Base-by-base conservation (phyloP, 257 asterid species). In the Penstemon barbatus region DNA sequence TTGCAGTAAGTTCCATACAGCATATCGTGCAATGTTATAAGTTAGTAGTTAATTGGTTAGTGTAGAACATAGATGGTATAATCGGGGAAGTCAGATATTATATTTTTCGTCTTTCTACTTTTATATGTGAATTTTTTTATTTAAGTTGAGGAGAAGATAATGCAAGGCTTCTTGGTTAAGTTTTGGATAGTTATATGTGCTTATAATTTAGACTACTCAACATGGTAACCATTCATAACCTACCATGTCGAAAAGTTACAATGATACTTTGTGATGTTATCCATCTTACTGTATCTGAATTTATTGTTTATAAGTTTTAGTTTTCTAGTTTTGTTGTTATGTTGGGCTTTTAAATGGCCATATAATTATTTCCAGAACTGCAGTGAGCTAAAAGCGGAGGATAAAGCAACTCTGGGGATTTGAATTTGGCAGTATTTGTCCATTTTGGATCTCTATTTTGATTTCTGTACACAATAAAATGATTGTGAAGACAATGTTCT, bases 381-480 rank as follows among this genome's bases (percentile, higher is more conserved):
- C 52, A 51, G 11, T 40, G 49, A 36, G 61, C 71, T 53, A 12
- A n/a, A 42, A 36, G 4, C 8, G 7, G 54, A 66, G 33, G 39
- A 66, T 66, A 63, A 43, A 54, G 71, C 53, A 66, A 36, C 44
- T 10, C 63, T n/a, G 43, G 63, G 25, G 5, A 37, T 53, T 3
- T 65, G 37, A 42, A 15, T 39, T 46, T 19, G 63, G 19, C 51
- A 8, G 54, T 42, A 44, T 51, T 25, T 5, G 44, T 50, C 9
- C 40, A 66, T 15, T 66, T 66, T 50, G 48, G 25, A 45, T 66
- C 42, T 40, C 59, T 38, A 12, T 7, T 15, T 3, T 53, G 50
- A n/a, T 66, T 41, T 66, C 12, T 54, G 36, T 18, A 8, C 19
- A 66, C 19, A 66, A 66, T 66, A 66, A 66, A 66, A 50, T 40